These are phyloP conservation scores for Leccinum holopus DNA, from an alignment of 1,284 basidiomycete species.

Conservation along the genomic window DNA sequence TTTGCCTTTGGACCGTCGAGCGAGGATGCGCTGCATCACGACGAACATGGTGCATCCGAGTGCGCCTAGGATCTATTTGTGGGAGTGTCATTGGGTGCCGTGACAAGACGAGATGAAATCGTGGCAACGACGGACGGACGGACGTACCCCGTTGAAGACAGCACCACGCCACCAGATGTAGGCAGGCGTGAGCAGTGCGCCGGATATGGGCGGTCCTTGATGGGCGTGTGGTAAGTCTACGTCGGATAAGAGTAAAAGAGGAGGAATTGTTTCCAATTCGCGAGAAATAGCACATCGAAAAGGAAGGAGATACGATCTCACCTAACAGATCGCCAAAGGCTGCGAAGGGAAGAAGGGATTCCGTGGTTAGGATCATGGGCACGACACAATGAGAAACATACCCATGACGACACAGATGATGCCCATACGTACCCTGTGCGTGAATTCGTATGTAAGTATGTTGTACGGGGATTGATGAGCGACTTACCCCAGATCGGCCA, in stretches of 20 bases:
- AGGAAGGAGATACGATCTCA: conserved; percentile 6
- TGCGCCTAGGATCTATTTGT: conserved; percentile 18
- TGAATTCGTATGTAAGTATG: not conserved
- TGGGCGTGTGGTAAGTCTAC: not conserved
- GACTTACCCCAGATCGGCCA: conserved; percentile 32
- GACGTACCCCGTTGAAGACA: conserved; percentile 32
- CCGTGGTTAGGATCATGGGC: not conserved
- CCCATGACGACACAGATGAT: conserved; percentile 31
- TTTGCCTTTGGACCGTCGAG: conserved; percentile 9
- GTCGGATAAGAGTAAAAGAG: not conserved
- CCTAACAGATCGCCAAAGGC: conserved; percentile 32
- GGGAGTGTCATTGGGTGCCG: not conserved
- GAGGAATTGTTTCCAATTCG: not conserved
- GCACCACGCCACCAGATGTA: conserved; percentile 35
- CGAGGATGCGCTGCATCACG: conserved; percentile 28
- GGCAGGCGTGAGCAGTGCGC: conserved; percentile 26
- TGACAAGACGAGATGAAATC: not conserved
- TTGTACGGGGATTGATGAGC: not conserved
- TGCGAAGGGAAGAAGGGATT: conserved; percentile 3
- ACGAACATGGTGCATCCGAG: conserved; percentile 32
- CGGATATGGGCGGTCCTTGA: conserved; percentile 33
- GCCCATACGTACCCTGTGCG: conserved; percentile 32
- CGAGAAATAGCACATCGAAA: not conserved
- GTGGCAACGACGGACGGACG: not conserved
- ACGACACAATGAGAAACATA: conserved; percentile 3